Evolutionary conservation across 495 filamentous ascomycete genomes (phyloP).

Genomic region (Letharia columbiana): DNA sequence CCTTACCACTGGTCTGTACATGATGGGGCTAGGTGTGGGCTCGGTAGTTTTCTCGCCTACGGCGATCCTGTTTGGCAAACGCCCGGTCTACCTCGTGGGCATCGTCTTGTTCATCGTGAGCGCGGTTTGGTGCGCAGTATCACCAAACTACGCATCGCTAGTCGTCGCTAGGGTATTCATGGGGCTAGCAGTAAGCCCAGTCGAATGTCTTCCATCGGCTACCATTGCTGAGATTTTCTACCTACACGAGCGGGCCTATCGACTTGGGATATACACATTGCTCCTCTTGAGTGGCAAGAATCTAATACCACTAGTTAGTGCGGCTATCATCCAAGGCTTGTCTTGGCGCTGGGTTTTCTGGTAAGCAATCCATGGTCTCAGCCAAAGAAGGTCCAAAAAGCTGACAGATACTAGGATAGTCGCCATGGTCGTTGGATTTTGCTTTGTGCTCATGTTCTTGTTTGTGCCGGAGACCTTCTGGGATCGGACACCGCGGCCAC

Average conservation of each 20-base stretch:
- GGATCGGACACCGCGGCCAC: slow-evolving; percentile 73
- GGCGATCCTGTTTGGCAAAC: slow-evolving; percentile 83
- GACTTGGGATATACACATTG: slow-evolving; percentile 91
- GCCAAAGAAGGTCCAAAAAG: neutral
- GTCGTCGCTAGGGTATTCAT: slow-evolving; percentile 77
- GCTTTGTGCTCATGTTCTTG: slow-evolving; percentile 67
- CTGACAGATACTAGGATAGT: slow-evolving; percentile 55
- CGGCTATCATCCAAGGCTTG: slow-evolving; percentile 67
- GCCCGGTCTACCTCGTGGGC: slow-evolving; percentile 81
- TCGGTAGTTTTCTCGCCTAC: slow-evolving; percentile 80
- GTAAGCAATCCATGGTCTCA: slow-evolving; percentile 36
- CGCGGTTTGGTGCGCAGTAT: slow-evolving; percentile 78
- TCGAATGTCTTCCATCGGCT: slow-evolving; percentile 91
- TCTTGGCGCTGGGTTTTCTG: slow-evolving; percentile 94
- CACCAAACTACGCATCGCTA: slow-evolving; percentile 71
- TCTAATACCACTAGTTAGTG: slow-evolving; percentile 77
- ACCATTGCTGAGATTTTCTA: slow-evolving; percentile 97
- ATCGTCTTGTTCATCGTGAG: slow-evolving; percentile 67
- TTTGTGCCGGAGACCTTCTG: slow-evolving; percentile 96
- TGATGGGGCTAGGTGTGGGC: slow-evolving; percentile 87
- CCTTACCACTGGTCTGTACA: slow-evolving; percentile 87
- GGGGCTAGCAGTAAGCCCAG: slow-evolving; percentile 78
- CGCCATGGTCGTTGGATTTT: slow-evolving; percentile 72
- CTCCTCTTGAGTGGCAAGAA: slow-evolving; percentile 90
- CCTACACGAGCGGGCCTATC: slow-evolving; percentile 86